Conservation (phyloP, 2,329 filamentous ascomycete species). For the Fusarium camptoceras region DNA sequence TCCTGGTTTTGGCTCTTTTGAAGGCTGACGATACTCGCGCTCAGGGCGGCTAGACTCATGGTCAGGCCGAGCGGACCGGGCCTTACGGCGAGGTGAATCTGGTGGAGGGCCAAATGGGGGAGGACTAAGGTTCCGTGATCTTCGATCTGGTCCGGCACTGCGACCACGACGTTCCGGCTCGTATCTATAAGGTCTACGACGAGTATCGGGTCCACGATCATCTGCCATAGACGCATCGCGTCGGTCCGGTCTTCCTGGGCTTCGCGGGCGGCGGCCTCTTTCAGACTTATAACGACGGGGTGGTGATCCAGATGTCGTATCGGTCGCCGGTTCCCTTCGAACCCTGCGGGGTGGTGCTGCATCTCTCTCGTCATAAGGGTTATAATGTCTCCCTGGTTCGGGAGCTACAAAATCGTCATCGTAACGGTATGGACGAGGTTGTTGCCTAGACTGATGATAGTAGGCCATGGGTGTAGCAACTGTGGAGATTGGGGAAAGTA, state of each 20-base stretch:
- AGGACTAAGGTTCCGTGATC: conserved; percentile 30
- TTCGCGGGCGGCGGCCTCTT: conserved; percentile 35
- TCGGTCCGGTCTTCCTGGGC: conserved; percentile 29
- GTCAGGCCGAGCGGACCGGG: conserved; percentile 33
- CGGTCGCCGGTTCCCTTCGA: conserved; percentile 18
- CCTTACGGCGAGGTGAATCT: conserved; percentile 36
- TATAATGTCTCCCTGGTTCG: conserved; percentile 39
- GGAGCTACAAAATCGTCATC: conserved; percentile 44
- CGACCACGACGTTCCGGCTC: conserved; percentile 42
- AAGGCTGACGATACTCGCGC: conserved; percentile 10
- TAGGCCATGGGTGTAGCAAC: conserved; percentile 42
- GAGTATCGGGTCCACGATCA: conserved; percentile 20
- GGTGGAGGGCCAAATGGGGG: conserved; percentile 33
- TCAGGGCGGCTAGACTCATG: conserved; percentile 19
- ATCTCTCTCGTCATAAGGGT: conserved; percentile 34
- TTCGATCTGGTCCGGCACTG: conserved; percentile 34
- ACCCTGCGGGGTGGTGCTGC: conserved; percentile 20
- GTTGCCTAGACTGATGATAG: conserved; percentile 41
- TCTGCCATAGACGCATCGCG: conserved; percentile 29
- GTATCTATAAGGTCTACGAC: conserved; percentile 13
- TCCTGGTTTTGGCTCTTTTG: conserved; percentile 22
- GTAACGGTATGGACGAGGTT: conserved; percentile 39
- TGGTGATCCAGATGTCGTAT: conserved; percentile 25
- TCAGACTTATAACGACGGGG: conserved; percentile 44
- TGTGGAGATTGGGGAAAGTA: background rate